phyloP scores from a whole-genome alignment of 176 grass and related monocot genomes.

The Eleusine coracana region DNA sequence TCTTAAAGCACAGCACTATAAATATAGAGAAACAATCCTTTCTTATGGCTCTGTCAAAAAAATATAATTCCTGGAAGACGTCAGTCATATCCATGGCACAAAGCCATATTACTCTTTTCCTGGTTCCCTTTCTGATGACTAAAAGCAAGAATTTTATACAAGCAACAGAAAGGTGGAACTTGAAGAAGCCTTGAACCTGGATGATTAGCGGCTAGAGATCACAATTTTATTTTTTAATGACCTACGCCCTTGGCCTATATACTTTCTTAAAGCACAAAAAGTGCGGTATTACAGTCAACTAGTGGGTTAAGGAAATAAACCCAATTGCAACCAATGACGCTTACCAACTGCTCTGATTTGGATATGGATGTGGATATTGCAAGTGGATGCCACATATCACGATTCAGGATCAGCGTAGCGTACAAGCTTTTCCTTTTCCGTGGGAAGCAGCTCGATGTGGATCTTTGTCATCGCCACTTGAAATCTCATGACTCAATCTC shows the following conservation, averaged over 20 bases:
- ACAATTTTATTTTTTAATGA: not conserved
- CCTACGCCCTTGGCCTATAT: slow-evolving; percentile 1
- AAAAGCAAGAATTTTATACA: slow-evolving; percentile 16
- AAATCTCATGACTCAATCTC: not conserved
- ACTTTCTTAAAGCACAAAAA: slow-evolving; percentile 29
- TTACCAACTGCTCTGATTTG: slow-evolving; percentile 9
- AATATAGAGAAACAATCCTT: not conserved
- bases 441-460: slow-evolving; percentile 28
- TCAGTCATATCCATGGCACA: no score
- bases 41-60: not conserved
- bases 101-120: not conserved
- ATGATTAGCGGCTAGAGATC: not conserved
- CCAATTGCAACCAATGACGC: slow-evolving; percentile 21
- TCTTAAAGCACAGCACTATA: not conserved
- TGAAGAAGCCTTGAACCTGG: no score
- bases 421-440: slow-evolving; percentile 35
- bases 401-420: slow-evolving; percentile 14
- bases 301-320: slow-evolving; percentile 21
- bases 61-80: not conserved
- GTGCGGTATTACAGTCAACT: slow-evolving; percentile 35
- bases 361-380: slow-evolving; percentile 17
- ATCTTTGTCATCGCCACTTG: slow-evolving; percentile 47
- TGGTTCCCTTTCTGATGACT: not conserved
- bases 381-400: slow-evolving; percentile 20
- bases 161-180: no score